Evolutionary conservation across 2,329 filamentous ascomycete species (phyloP), one percentile per base, ranked within the genome.

Genomic region (Biscogniauxia sp.): DNA sequence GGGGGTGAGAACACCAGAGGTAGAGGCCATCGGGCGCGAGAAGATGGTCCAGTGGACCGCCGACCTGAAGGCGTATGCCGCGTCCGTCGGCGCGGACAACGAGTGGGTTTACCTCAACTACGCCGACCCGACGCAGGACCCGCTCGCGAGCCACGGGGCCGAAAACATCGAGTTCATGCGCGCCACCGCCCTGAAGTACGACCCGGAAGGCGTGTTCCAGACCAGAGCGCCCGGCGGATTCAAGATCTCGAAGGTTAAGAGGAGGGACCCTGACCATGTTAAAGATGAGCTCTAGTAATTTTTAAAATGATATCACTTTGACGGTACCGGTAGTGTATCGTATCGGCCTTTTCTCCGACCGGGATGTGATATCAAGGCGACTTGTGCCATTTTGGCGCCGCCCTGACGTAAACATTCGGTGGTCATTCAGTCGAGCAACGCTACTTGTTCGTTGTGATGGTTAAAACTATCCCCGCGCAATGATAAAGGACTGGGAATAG

Each of bases 71-170:
- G 19, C 5, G 13, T 23, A 52, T 4, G 51, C 20, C 66, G 9
- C 57, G 54, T 15, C 68, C 57, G 53, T 69, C 17, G 66, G 67
- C 15, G 60, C 64, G 1, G 64, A 67, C 55, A 61, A 68, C 37
- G 66, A 71, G 51, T 72, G 68, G 56, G 67, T 73, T 50, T 78
- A 77, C 60, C 66, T 78, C 45, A 77, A 78, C 61, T 78, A 78
- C 55, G 75, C 75, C 2, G 67, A 70, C 25, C 56, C 60, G 13
- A 67, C 66, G 25, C 74, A 78, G 64, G 64, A 72, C 50, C 70
- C 74, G 1, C 65, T 77, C 20, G 45, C 58, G n/a, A 61, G 69
- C 2, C 78, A 76, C 57, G 76, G 76, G 1, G 54, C 64, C 23
- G 66, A 69, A 25, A 77, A 74, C 41, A 41, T 75, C n/a, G 64